Conservation (phyloP, 257 asterid species). For the Solanum infundibuliforme region DNA sequence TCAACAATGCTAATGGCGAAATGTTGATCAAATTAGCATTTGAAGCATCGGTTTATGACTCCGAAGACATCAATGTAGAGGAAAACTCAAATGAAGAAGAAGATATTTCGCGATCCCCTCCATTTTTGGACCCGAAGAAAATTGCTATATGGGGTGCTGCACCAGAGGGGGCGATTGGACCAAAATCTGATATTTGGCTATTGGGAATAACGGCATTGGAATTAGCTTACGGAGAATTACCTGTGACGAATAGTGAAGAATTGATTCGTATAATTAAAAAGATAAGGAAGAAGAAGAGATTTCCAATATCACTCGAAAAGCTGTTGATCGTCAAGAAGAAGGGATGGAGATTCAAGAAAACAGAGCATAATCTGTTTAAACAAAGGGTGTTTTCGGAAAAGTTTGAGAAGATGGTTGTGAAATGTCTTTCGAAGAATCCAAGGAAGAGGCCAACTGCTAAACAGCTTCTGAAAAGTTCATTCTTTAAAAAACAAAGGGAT, state of each 20-base stretch:
- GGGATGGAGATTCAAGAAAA: background rate
- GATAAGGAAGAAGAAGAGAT: background rate
- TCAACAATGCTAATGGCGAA: background rate
- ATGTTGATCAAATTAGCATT: conserved; percentile 8
- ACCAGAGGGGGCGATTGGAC: background rate
- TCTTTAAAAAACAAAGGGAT: background rate
- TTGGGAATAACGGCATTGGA: conserved; percentile 15
- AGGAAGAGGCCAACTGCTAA: conserved; percentile 1
- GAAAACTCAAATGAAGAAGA: background rate
- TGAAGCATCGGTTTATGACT: background rate
- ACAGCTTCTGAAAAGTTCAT: background rate
- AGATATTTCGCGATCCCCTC: background rate
- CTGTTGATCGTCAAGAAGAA: background rate
- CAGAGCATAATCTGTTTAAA: background rate
- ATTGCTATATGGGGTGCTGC: conserved; percentile 9
- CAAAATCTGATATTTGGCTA: conserved; percentile 13
- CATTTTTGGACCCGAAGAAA: background rate
- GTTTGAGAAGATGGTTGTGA: background rate
- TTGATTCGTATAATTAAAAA: background rate
- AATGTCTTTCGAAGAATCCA: background rate
- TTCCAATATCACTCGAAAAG: background rate
- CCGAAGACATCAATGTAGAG: background rate
- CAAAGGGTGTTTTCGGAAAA: background rate
- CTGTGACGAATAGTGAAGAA: background rate
- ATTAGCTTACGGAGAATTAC: conserved; percentile 7